Evolutionary conservation across 192 early-diverging fungal species (phyloP).

Genomic region (Kickxella alabastrina): DNA sequence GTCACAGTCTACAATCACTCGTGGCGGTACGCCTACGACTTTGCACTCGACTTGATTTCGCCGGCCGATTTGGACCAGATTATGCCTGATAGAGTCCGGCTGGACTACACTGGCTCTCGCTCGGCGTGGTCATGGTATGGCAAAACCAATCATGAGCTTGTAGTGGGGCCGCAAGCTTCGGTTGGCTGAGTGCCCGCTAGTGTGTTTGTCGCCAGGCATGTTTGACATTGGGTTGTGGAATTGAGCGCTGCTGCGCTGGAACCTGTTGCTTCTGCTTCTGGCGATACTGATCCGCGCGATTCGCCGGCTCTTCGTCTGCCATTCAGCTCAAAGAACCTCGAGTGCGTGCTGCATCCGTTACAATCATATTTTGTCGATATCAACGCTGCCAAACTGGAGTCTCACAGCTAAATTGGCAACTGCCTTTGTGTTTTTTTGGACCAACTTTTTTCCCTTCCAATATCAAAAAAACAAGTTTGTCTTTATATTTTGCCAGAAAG

Average conservation of each 20-base stretch:
- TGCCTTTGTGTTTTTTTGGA: too few relatives aligned
- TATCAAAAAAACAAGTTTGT: background rate
- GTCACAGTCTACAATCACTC: conserved; percentile 42
- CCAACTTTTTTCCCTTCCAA: too few relatives aligned
- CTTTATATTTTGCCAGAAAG: background rate
- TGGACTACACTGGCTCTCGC: conserved; percentile 31
- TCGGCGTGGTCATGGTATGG: conserved; percentile 47
- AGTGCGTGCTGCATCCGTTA: conserved; percentile 22
- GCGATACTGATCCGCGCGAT: background rate
- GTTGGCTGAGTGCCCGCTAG: conserved; percentile 4
- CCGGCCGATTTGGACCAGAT: conserved; percentile 20
- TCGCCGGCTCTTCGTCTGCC: background rate
- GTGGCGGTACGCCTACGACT: conserved; percentile 37
- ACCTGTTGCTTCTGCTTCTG: background rate
- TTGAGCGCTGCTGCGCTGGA: conserved; percentile 15
- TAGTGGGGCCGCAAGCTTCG: conserved; percentile 10
- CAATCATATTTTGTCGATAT: conserved; percentile 32
- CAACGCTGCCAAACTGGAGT: too few relatives aligned
- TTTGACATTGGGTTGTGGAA: conserved; percentile 41
- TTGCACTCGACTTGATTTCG: conserved; percentile 31
- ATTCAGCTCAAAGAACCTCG: conserved; percentile 15
- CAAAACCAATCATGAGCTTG: conserved; percentile 5
- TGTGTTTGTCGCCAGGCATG: conserved; percentile 21
- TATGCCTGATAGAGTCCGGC: background rate
- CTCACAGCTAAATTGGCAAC: too few relatives aligned